Evolutionary conservation across 495 filamentous ascomycete genomes (phyloP).

Genomic region (Aspergillus carlsbadensis): DNA sequence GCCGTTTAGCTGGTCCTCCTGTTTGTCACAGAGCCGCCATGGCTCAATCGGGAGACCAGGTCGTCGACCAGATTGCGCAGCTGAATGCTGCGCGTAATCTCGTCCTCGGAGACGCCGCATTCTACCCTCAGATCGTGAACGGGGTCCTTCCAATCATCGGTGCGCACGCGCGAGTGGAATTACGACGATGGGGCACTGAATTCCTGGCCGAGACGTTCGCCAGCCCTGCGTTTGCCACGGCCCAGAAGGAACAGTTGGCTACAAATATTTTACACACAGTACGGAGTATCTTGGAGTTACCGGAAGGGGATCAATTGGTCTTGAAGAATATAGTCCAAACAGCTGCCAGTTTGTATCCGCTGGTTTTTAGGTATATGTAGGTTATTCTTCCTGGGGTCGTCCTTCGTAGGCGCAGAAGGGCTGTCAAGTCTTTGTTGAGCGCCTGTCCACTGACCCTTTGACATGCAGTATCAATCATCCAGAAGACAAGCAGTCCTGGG

Average conservation of each 20-base stretch:
- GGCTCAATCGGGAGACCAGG: constrained; percentile 50
- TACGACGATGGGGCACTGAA: constrained; percentile 93
- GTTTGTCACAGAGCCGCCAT: constrained; percentile 28
- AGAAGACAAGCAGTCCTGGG: constrained; percentile 77
- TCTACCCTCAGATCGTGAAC: constrained; percentile 87
- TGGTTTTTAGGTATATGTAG: constrained; percentile 91
- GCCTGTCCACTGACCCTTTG: constrained; percentile 29
- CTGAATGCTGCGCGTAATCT: constrained; percentile 84
- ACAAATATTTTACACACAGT: constrained; percentile 71
- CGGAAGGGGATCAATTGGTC: constrained; percentile 68
- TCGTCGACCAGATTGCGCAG: constrained; percentile 75
- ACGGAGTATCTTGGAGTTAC: constrained; percentile 67
- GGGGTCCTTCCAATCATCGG: constrained; percentile 87
- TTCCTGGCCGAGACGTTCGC: constrained; percentile 97
- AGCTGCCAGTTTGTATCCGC: constrained; percentile 85
- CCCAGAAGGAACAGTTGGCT: constrained; percentile 75
- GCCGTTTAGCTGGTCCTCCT: constrained; percentile 1
- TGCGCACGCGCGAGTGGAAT: constrained; percentile 66
- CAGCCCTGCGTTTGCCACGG: constrained; percentile 67
- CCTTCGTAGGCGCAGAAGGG: constrained; percentile 19
- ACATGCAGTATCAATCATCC: constrained; percentile 74
- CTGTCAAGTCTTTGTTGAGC: not conserved
- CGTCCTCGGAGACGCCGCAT: constrained; percentile 74
- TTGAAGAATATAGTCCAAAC: constrained; percentile 82
- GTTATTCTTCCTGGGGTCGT: constrained; percentile 36